These are phyloP conservation scores for Apophysomyces variabilis DNA, from an alignment of 371 early-diverging fungal genomes.

Conservation along the genomic window DNA sequence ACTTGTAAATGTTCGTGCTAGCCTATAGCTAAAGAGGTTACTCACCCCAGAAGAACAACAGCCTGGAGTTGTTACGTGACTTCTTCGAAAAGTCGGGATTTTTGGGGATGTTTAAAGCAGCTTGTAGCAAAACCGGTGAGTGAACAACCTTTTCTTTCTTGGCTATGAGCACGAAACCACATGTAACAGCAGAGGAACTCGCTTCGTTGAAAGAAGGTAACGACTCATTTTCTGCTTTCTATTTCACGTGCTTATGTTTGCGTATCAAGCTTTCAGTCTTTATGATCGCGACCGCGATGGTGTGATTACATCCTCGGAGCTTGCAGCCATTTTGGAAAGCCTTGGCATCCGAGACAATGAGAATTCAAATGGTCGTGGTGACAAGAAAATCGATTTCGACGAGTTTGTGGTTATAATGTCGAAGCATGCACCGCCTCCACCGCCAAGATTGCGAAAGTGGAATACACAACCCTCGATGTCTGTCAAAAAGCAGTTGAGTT, in stretches of 20 bases:
- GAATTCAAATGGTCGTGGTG: conserved; percentile 42
- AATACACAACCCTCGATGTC: conserved; percentile 19
- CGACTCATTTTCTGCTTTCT: neutral
- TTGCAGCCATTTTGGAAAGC: conserved; percentile 69
- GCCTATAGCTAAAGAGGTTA: too few species aligned
- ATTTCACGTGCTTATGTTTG: conserved; percentile 23
- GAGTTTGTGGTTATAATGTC: conserved; percentile 74
- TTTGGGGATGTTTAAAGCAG: too few species aligned
- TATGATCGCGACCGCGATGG: conserved; percentile 69
- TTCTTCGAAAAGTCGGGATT: too few species aligned
- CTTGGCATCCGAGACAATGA: conserved; percentile 64
- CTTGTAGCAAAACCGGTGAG: too few species aligned
- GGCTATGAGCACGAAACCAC: neutral
- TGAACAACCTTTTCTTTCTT: neutral
- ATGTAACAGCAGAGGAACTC: conserved; percentile 17
- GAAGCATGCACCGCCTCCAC: conserved; percentile 47
- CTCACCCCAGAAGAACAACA: too few species aligned
- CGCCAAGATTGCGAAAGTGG: conserved; percentile 19
- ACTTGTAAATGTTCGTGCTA: too few species aligned
- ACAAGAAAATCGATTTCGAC: conserved; percentile 58
- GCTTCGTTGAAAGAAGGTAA: conserved; percentile 15
- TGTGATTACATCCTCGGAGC: conserved; percentile 57
- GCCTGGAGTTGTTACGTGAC: too few species aligned
- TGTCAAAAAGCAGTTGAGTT: conserved; percentile 14
- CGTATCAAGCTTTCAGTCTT: conserved; percentile 55